Base-by-base conservation (phyloP, 2,329 filamentous ascomycete genomes). In the Camillea tinctor region DNA sequence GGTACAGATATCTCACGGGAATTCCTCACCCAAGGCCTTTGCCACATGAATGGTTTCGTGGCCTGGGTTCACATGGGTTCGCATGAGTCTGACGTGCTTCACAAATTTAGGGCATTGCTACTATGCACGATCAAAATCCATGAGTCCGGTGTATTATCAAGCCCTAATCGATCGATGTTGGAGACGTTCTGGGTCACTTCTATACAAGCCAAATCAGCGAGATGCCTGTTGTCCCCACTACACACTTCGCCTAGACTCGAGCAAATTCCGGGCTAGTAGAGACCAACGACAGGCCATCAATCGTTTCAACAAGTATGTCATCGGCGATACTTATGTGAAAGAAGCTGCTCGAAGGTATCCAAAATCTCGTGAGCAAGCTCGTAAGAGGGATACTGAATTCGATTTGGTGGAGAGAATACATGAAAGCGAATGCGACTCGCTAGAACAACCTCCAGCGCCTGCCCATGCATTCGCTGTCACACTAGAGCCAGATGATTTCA, bases 201-300 rank as follows among this genome's bases (percentile, higher is more conserved):
- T 95, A 54, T 95, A 95, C 75, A 87, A 91, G 62, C 91, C 91
- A 15, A 89, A 95, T 74, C 88, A 92, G 69, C 83, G 84, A 60
- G 82, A 87, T 59, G 91, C 92, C 63, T 99, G 95, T 71, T 99
- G 95, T 74, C 93, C 93, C 51, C 93, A 97, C 71, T 98, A 94
- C 73, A 93, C 90, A 1, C 88, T 95, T 57, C 86, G 90, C 52
- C 80, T 93, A 20, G 89, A 92, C 68, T 85, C 86, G 22, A 74
- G 79, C 52, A 77, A 81, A 48, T 91, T 90, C 75, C 87, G 84
- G 65, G 80, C 90, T 5, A 83, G 85, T 24, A 87, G 85, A 72
- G 88, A 92, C 68, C 92, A 95, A 69, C 82, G 91, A 44, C 89
- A 93, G 71, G 82, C 88, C 1, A 74, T 92, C 66, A 92, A 94